Conservation (phyloP, 1,139 yeast species). For the Hemisphaericaspora xylanilytica region DNA sequence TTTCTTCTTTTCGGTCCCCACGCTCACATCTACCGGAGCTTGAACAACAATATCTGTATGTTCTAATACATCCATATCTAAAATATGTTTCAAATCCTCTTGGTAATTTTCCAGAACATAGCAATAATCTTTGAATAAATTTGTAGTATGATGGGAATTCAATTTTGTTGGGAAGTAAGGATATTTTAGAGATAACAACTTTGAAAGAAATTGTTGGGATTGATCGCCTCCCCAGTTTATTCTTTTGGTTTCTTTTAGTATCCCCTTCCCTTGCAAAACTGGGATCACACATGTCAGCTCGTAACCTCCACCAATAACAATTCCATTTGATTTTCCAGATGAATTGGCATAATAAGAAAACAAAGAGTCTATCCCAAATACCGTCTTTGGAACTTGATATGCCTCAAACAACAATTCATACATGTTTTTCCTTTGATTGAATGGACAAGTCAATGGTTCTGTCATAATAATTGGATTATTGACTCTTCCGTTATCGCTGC, state of each 20-base stretch:
- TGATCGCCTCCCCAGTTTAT: constrained; percentile 92
- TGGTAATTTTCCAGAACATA: constrained; percentile 71
- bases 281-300: constrained; percentile 86
- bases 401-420: constrained; percentile 83
- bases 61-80: constrained; percentile 65
- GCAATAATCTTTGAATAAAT: constrained; percentile 72
- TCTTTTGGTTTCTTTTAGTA: constrained; percentile 68
- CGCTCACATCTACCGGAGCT: constrained; percentile 62
- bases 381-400: constrained; percentile 68
- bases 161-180: constrained; percentile 86
- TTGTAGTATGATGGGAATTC: constrained; percentile 59
- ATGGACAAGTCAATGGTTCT: constrained; percentile 71
- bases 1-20: constrained; percentile 60
- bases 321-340: constrained; percentile 43
- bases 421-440: constrained; percentile 67
- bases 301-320: constrained; percentile 79
- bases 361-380: constrained; percentile 79
- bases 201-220: constrained; percentile 61
- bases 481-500: constrained; percentile 49
- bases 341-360: constrained; percentile 64
- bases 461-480: constrained; percentile 82
- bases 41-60: constrained; percentile 72
- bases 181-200: constrained; percentile 72
- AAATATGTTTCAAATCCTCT: constrained; percentile 54
- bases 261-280: constrained; percentile 63